Evolutionary conservation across 257 asterid species (phyloP), one percentile per base, ranked within the genome.

Genomic region (Striga asiatica): DNA sequence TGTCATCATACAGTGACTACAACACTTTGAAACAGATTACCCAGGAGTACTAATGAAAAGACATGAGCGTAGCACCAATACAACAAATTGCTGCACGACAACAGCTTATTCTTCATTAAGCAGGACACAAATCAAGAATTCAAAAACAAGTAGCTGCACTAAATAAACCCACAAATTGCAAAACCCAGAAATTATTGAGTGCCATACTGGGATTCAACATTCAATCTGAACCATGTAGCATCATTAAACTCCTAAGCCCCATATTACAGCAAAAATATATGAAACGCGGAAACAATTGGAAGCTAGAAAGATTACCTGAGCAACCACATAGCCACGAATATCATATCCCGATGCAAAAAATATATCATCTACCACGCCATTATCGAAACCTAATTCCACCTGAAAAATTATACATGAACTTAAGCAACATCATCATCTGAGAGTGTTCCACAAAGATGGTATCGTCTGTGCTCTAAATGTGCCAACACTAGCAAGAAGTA

Each of bases 331-430:
- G 62, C 96, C 98, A 54, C 78, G 83, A 64, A 86, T 83, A 71
- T 84, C 94, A 64, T 83, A 87, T 55, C 96, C 96, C 38, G 88
- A 72, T 61, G 77, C 78, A 69, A 75, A 84, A 76, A 91, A 91
- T 54, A 80, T 71, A 67, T 81, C 92, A 64, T 78, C 82, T 45
- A 78, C 81, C 70, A 76, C 58, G 28, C 75, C 72, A 32, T 84
- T 86, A 64, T 76, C 78, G 65, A 87, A 91, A 39, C 88, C 91
- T 64, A 91, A 49, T 58, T 80, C 92, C 60, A 85, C 85, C 94
- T 89, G 91, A 86, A 79, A 24, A 48, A 59, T 55, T 43, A 62
- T 19, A 73, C 18, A 39, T 56, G 46, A 55, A 52, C 50, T 27
- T 24, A 63, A 23, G 63, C 21, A 42, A 21, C 14, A 2, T 46